These are phyloP conservation scores for Sedum album DNA, from an alignment of 164 flowering plant species.

Conservation along the genomic window DNA sequence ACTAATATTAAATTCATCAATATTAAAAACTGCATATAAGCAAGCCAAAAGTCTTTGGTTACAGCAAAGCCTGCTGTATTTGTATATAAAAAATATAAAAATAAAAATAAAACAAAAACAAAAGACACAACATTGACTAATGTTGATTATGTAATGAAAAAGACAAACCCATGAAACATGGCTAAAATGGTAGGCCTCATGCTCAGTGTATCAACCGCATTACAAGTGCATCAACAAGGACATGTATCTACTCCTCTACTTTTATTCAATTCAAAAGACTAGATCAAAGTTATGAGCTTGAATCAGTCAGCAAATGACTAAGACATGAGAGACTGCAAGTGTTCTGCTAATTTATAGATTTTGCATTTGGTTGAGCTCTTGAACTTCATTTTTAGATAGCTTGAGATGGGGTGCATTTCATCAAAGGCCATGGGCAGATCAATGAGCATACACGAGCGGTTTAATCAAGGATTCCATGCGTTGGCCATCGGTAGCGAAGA, in stretches of 20 bases:
- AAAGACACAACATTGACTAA: neutral
- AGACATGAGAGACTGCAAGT: neutral
- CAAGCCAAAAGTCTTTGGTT: neutral
- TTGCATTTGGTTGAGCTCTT: neutral
- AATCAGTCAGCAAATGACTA: neutral
- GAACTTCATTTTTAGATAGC: neutral
- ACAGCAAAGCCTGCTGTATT: neutral
- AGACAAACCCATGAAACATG: slow-evolving; percentile 2
- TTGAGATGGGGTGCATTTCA: slow-evolving; percentile 5
- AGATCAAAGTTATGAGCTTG: neutral
- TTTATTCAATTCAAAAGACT: neutral
- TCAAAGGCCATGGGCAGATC: neutral
- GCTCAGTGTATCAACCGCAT: neutral
- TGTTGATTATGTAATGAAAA: neutral
- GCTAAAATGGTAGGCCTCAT: neutral
- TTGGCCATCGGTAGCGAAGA: slow-evolving; percentile 1
- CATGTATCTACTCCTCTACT: neutral
- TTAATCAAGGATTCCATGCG: neutral
- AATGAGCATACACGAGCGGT: neutral
- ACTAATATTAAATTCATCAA: neutral
- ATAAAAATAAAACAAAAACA: too few species aligned
- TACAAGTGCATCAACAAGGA: neutral
- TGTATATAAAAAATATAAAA: neutral
- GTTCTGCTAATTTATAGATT: neutral
- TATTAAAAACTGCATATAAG: neutral